These are phyloP conservation scores for Aegilops tauschii DNA, from an alignment of 176 grass and related monocot genomes.

Conservation along the genomic window DNA sequence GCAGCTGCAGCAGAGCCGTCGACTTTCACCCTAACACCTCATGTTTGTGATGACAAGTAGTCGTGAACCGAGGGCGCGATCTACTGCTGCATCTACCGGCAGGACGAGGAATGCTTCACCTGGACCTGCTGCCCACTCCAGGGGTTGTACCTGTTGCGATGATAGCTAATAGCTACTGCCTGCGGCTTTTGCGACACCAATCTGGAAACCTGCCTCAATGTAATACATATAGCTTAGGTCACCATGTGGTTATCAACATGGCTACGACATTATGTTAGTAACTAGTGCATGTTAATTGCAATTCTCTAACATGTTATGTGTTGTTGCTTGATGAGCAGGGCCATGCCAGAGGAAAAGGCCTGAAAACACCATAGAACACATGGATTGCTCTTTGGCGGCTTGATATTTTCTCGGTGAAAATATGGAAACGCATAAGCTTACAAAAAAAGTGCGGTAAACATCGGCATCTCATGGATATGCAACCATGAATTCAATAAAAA, in stretches of 20 bases:
- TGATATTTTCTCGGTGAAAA: too few species aligned
- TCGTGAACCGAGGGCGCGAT: slow-evolving; percentile 31
- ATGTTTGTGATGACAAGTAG: slow-evolving; percentile 58
- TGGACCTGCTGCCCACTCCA: slow-evolving; percentile 87
- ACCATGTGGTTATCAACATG: not conserved
- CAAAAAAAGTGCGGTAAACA: not conserved
- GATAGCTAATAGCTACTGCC: slow-evolving; percentile 83
- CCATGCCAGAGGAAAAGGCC: slow-evolving; percentile 33
- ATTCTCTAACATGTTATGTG: not conserved
- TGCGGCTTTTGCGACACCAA: slow-evolving; percentile 51
- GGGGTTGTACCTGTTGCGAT: slow-evolving; percentile 59
- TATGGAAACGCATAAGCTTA: too few species aligned
- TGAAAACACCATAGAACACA: too few species aligned
- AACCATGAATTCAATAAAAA: not conserved
- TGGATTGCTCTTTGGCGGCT: too few species aligned
- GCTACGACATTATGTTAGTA: not conserved
- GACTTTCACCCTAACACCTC: slow-evolving; percentile 15
- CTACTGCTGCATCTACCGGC: not conserved
- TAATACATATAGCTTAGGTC: slow-evolving; percentile 7
- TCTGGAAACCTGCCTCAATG: slow-evolving; percentile 64
- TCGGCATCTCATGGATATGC: not conserved
- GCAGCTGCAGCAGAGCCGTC: not conserved
- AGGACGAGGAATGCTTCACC: slow-evolving; percentile 48
- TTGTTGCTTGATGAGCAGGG: slow-evolving; percentile 25
- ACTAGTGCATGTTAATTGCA: too few species aligned